phyloP scores from a whole-genome alignment of 805 yeast species.

The Sungouiozyma ichnusensis region DNA sequence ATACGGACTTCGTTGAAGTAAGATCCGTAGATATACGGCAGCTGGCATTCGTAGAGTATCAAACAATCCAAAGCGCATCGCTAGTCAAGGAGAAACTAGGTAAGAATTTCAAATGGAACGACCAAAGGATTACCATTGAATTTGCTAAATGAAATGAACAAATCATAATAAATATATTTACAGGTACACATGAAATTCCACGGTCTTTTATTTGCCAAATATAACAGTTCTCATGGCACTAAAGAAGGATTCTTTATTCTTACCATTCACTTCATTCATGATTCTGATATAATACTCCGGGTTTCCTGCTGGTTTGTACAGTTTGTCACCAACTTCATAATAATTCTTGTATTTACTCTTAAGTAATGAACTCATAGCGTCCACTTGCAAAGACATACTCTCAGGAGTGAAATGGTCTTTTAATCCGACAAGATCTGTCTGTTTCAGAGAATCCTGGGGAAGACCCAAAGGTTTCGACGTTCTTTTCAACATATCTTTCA shows the following conservation, averaged over 20 bases:
- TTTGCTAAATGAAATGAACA: conserved; percentile 18
- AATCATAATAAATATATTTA: background rate
- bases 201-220: conserved; percentile 45
- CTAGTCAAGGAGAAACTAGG: conserved; percentile 11
- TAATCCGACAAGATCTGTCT: conserved; percentile 34
- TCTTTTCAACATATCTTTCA: conserved; percentile 30
- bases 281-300: conserved; percentile 68
- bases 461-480: conserved; percentile 33
- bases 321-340: conserved; percentile 54
- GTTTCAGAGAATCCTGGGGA: conserved; percentile 38
- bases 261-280: conserved; percentile 59
- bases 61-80: conserved; percentile 40
- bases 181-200: background rate
- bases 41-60: conserved; percentile 77
- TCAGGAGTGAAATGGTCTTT: conserved; percentile 42
- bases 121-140: conserved; percentile 14
- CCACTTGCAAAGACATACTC: conserved; percentile 41
- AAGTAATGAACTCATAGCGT: conserved; percentile 45
- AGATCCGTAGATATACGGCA: conserved; percentile 57
- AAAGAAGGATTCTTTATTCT: conserved; percentile 52
- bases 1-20: conserved; percentile 44
- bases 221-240: conserved; percentile 65
- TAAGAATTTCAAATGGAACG: conserved; percentile 6
- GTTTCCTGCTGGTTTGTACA: conserved; percentile 74
- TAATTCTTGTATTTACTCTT: conserved; percentile 53